Percentiles rank a stretch among this genome's conserved stretches.
Conservation (phyloP, 1,284 basidiomycete species). For the Ceratobasidium papillatum region DNA sequence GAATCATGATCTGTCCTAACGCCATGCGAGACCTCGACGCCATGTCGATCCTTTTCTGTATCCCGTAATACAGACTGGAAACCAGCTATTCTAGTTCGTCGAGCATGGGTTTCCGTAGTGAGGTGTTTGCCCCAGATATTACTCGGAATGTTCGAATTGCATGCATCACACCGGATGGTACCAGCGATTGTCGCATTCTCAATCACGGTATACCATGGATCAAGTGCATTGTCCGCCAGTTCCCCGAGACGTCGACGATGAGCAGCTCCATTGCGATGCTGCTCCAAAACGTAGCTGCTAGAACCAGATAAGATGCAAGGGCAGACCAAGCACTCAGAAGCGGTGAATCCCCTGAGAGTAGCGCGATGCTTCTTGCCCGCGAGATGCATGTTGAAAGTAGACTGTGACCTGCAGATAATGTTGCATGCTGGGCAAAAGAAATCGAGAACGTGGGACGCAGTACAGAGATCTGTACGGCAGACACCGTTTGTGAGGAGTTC, state of each 20-base stretch:
- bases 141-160: slow-evolving; percentile 52
- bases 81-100: slow-evolving; percentile 51
- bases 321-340: slow-evolving; percentile 42
- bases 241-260: slow-evolving; percentile 49
- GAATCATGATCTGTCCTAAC: slow-evolving; percentile 46
- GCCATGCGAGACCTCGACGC: slow-evolving; percentile 50
- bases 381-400: slow-evolving; percentile 50
- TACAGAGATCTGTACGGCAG: slow-evolving; percentile 39
- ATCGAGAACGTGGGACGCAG: slow-evolving; percentile 37
- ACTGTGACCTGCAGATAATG: slow-evolving; percentile 49
- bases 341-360: slow-evolving; percentile 34
- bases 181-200: slow-evolving; percentile 45
- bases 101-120: slow-evolving; percentile 50
- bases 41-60: slow-evolving; percentile 59
- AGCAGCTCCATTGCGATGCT: slow-evolving; percentile 50
- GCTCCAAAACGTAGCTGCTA: slow-evolving; percentile 48
- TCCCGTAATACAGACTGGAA: slow-evolving; percentile 56
- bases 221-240: slow-evolving; percentile 44
- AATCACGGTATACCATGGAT: slow-evolving; percentile 48
- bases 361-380: slow-evolving; percentile 45
- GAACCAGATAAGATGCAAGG: slow-evolving; percentile 52
- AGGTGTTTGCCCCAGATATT: slow-evolving; percentile 52
- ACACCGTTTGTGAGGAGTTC: slow-evolving; percentile 49
- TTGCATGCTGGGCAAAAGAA: slow-evolving; percentile 55
- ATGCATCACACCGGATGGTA: slow-evolving; percentile 55